phyloP scores from a whole-genome alignment of 805 yeast genomes.

The Wickerhamomyces pijperi region DNA sequence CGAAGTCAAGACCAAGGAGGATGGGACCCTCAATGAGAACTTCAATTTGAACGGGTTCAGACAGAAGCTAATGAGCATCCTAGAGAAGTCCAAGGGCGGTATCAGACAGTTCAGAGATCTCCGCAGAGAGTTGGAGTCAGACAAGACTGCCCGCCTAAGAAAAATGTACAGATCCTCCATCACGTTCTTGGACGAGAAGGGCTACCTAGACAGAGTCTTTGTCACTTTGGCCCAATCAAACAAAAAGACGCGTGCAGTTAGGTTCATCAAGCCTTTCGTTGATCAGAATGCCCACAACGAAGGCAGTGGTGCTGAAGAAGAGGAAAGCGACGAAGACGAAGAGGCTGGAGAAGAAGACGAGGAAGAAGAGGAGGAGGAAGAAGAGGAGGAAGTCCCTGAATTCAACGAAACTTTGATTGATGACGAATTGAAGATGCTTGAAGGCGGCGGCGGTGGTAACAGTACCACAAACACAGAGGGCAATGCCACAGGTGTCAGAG shows the following conservation, averaged over 20 bases:
- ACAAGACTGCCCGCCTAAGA: slow-evolving; percentile 26
- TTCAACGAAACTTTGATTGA: slow-evolving; percentile 23
- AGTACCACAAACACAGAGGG: background rate
- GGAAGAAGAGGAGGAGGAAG: slow-evolving; percentile 13
- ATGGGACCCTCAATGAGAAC: slow-evolving; percentile 7
- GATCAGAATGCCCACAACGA: slow-evolving; percentile 19
- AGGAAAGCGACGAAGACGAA: slow-evolving; percentile 18
- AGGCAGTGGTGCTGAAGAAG: slow-evolving; percentile 20
- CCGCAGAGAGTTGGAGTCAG: slow-evolving; percentile 45
- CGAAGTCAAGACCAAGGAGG: slow-evolving; percentile 1
- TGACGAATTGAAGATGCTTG: slow-evolving; percentile 13
- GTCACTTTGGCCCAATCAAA: slow-evolving; percentile 33
- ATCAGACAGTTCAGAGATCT: slow-evolving; percentile 52
- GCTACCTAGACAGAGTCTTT: slow-evolving; percentile 37
- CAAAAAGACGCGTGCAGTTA: slow-evolving; percentile 36
- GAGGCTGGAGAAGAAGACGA: slow-evolving; percentile 20
- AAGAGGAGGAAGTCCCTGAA: slow-evolving; percentile 10
- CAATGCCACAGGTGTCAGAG: background rate
- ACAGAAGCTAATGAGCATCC: slow-evolving; percentile 31
- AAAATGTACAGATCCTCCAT: slow-evolving; percentile 40
- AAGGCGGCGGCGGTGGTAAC: slow-evolving; percentile 6
- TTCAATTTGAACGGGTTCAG: slow-evolving; percentile 20
- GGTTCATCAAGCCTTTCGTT: slow-evolving; percentile 30
- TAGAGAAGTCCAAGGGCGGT: slow-evolving; percentile 48
- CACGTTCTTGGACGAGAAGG: slow-evolving; percentile 31